Percentiles rank a stretch among this genome's conserved stretches.
Conservation (phyloP, 2,329 filamentous ascomycete genomes). For the Dothidotthia symphoricarpi region DNA sequence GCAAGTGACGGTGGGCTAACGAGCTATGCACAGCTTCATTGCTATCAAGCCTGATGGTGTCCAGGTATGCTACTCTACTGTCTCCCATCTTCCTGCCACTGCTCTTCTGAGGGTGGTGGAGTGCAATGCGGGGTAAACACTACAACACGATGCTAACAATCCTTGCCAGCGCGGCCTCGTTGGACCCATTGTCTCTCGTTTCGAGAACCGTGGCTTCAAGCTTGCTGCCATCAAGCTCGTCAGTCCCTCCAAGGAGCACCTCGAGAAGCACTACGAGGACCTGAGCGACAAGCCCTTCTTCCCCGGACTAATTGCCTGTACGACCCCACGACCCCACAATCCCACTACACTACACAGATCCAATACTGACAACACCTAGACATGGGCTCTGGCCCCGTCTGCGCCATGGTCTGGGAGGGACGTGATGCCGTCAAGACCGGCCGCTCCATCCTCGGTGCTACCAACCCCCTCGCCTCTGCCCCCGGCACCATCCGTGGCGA, state of each 20-base stretch:
- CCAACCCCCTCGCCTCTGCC: constrained; percentile 92
- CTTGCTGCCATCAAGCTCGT: constrained; percentile 96
- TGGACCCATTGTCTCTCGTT: constrained; percentile 95
- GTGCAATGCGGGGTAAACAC: too few relatives aligned
- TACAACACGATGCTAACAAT: constrained; percentile 8
- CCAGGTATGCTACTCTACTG: constrained; percentile 65
- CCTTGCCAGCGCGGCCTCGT: constrained; percentile 80
- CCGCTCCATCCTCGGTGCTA: constrained; percentile 94
- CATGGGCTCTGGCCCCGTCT: constrained; percentile 96
- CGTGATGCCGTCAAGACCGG: constrained; percentile 99
- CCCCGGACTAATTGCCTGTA: constrained; percentile 87
- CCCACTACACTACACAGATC: not conserved
- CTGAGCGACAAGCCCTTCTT: constrained; percentile 96
- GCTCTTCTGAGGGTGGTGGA: too few relatives aligned
- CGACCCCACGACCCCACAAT: constrained; percentile 38
- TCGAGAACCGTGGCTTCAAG: constrained; percentile 99
- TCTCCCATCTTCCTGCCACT: not conserved
- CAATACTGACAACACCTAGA: constrained; percentile 53
- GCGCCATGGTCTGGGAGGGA: constrained; percentile 99
- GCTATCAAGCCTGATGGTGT: constrained; percentile 99
- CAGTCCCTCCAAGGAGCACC: constrained; percentile 86
- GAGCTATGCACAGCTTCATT: constrained; percentile 75
- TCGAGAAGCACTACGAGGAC: constrained; percentile 97
- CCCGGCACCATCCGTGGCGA: constrained; percentile 98
- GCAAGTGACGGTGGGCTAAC: constrained; percentile 21